Evolutionary conservation across 2,329 filamentous ascomycete species (phyloP), one percentile per base, ranked within the genome.

Genomic region (Talaromyces sp.): DNA sequence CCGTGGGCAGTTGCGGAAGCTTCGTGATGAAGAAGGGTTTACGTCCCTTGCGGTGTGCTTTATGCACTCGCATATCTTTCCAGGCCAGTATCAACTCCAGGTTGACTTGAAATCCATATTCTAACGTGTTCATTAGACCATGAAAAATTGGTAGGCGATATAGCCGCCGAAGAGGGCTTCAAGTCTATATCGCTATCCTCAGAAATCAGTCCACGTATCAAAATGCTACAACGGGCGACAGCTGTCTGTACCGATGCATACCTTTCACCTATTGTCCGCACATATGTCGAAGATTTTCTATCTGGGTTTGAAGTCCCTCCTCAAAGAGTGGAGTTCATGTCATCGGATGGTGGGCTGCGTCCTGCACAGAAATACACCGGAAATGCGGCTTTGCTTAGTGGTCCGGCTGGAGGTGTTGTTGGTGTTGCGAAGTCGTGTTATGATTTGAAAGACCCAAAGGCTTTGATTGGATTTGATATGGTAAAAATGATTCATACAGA

Each of bases 391-490:
- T 94, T 97, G 64, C 76, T 96, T 5, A 96, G 91, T 2, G 93
- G 93, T 0, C 93, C 93, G 1, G 93, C 93, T 22, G 93, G 92
- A 36, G 93, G 93, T 54, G 93, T 97, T 0, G 92, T 97, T 0
- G 93, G 93, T 2, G 96, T 96, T 75, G 92, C 93, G 17, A 86
- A 92, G 8, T 64, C 65, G 5, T 67, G 65, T 29, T 96, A 94
- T 73, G 92, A 96, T 70, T 84, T 88, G 0, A 82, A 90, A 67
- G 94, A 91, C 0, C 90, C 87, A 72, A 91, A 86, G 3, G 91
- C 91, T 0, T 90, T 96, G 11, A 95, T 96, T 71, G 92, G 92
- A 0, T 96, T 96, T 72, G 40, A 97, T 92, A 0, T 93, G 89
- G 92, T 40, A 40, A 40, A n/a, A n/a, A n/a, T n/a, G n/a, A n/a